Evolutionary conservation across 2,329 filamentous ascomycete species (phyloP).

Genomic region (Xylaria sp.): DNA sequence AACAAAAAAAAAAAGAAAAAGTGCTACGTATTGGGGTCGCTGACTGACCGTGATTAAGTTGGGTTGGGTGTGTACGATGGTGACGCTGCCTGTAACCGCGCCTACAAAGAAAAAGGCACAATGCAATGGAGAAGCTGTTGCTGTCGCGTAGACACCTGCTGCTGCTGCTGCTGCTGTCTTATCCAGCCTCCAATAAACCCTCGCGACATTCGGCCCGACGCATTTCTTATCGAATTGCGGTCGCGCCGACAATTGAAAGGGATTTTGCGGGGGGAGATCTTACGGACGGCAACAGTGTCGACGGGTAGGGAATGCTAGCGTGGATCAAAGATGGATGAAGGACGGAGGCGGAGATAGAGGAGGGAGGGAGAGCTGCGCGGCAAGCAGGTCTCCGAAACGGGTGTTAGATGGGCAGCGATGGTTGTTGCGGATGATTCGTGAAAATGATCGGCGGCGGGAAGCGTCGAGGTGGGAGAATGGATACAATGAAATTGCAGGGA

Average conservation of each 20-base stretch:
- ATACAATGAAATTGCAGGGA: slow-evolving; percentile 17
- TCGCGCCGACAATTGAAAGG: slow-evolving; percentile 25
- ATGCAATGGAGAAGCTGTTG: slow-evolving; percentile 23
- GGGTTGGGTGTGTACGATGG: neutral
- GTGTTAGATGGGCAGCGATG: slow-evolving; percentile 14
- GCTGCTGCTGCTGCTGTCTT: slow-evolving; percentile 30
- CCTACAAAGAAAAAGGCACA: slow-evolving; percentile 4
- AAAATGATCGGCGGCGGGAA: slow-evolving; percentile 26
- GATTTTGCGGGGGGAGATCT: slow-evolving; percentile 3
- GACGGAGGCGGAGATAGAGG: slow-evolving; percentile 3
- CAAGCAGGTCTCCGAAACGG: neutral
- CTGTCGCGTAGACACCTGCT: slow-evolving; percentile 32
- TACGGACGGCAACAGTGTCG: neutral
- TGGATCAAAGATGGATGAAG: neutral
- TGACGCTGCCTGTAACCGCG: slow-evolving; percentile 12
- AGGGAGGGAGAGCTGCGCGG: slow-evolving; percentile 4
- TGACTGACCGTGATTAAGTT: slow-evolving; percentile 16
- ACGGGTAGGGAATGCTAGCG: neutral
- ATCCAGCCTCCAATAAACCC: slow-evolving; percentile 39
- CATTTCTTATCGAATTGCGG: slow-evolving; percentile 37
- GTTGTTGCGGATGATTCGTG: slow-evolving; percentile 29
- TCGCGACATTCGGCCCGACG: slow-evolving; percentile 35
- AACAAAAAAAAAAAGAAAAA: slow-evolving; percentile 3
- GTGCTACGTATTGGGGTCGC: slow-evolving; percentile 10
- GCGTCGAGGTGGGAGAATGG: slow-evolving; percentile 22